phyloP scores from a whole-genome alignment of 495 filamentous ascomycete genomes.

The Podospora pseudoanserina region DNA sequence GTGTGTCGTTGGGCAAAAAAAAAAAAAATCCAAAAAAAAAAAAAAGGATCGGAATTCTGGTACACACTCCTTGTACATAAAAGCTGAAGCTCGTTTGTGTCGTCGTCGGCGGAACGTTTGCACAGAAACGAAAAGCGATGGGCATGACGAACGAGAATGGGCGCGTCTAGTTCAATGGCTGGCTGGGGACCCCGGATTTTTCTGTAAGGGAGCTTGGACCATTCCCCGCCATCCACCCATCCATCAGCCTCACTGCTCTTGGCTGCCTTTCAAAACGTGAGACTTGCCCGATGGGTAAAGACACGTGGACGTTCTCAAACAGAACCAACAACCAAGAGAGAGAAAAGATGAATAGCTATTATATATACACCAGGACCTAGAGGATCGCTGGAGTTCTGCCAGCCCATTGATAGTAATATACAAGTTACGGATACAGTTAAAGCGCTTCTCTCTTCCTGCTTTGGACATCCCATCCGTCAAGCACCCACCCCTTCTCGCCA shows the following conservation, averaged over 20 bases:
- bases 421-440: not conserved
- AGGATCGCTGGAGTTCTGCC: not conserved
- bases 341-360: not conserved
- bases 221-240: not conserved
- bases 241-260: not conserved
- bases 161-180: not conserved
- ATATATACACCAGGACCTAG: not conserved
- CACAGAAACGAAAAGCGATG: not conserved
- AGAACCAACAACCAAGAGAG: not conserved
- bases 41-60: not conserved
- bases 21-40: too few species aligned
- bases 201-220: not conserved
- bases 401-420: not conserved
- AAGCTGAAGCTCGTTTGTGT: not conserved
- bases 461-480: not conserved
- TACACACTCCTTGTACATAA: not conserved
- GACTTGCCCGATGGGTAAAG: not conserved
- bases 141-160: not conserved
- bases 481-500: not conserved
- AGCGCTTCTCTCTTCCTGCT: not conserved
- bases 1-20: not conserved
- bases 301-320: not conserved
- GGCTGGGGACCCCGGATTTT: not conserved
- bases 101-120: not conserved
- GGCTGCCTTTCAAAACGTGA: not conserved